Base-by-base conservation (phyloP, 352 stramenopile species). In the Achlya hypogyna region DNA sequence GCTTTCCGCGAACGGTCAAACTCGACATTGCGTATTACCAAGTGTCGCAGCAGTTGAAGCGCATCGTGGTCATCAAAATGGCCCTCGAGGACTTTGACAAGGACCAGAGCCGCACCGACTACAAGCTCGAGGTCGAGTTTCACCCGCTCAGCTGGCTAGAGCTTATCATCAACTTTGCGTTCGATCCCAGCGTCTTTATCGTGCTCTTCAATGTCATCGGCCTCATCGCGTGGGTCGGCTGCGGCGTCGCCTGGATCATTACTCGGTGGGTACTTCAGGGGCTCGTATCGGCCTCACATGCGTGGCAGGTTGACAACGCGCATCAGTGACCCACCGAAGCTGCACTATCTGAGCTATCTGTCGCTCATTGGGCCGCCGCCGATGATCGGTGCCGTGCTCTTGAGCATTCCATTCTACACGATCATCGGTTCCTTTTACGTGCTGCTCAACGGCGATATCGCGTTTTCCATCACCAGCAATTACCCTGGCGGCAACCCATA, bases 91-190 rank as follows among this genome's bases (percentile, higher is more conserved):
- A 96, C n/a, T 99, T 97, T 70, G 96, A 98, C 73, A 89, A 91
- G 49, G 81, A 99, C 69, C 62, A 79, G 1, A 78, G 69, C 5
- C 86, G 89, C 56, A 86, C 83, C 12, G 76, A 74, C 31, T 99
- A 99, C 72, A 90, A 80, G n/a, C 81, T 99, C 27, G 84, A 83
- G 34, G 53, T 98, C 4, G 89, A 96, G 51, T 87, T 97, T 62
- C 87, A 97, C 45, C 78, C 96, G 31, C 82, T 99, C n/a, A 84
- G 87, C 71, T 99, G 98, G 77, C 88, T 97, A 70, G 81, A 96
- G 40, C 82, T 99, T 3, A 84, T 99, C 38, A 96, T 98, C 28
- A 89, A 97, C 70, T 99, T 99, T 74, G 94, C 94, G 0, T 99
- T 98, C 65, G 86, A 95, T 63, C 78, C 79, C 22, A 77, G 89